Evolutionary conservation across 2,329 filamentous ascomycete species (phyloP).

Genomic region (Cladorrhinum sp.): DNA sequence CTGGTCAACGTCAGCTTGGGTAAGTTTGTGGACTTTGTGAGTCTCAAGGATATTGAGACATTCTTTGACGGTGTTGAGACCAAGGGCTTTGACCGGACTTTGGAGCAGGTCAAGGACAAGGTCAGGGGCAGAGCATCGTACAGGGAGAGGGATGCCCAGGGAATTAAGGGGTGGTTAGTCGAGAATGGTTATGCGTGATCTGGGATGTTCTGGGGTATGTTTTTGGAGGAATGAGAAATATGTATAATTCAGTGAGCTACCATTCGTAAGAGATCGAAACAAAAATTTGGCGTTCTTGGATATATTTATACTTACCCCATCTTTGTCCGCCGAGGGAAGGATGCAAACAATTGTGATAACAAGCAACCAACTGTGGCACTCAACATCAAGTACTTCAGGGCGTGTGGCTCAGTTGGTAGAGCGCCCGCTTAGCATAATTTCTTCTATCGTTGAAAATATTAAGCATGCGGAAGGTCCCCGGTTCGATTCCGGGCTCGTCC

Average conservation of each 20-base stretch:
- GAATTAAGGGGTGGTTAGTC: slow-evolving; percentile 75
- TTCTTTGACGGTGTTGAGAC: slow-evolving; percentile 91
- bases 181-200: slow-evolving; percentile 24
- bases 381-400: neutral
- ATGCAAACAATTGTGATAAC: no score
- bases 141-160: slow-evolving; percentile 68
- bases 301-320: no score
- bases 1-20: slow-evolving; percentile 77
- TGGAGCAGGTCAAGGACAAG: slow-evolving; percentile 82
- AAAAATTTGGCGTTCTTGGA: no score
- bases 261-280: neutral
- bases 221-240: neutral
- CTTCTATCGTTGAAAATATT: neutral
- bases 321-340: no score
- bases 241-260: neutral
- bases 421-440: neutral
- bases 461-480: neutral
- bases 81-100: slow-evolving; percentile 77
- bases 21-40: slow-evolving; percentile 70
- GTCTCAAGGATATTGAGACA: slow-evolving; percentile 70
- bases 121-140: slow-evolving; percentile 82
- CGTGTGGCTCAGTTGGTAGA: neutral
- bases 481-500: neutral
- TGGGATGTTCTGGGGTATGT: neutral
- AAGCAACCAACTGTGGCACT: no score